These are phyloP conservation scores for Oidium heveae DNA, from an alignment of 2,329 filamentous ascomycete species.

Conservation along the genomic window DNA sequence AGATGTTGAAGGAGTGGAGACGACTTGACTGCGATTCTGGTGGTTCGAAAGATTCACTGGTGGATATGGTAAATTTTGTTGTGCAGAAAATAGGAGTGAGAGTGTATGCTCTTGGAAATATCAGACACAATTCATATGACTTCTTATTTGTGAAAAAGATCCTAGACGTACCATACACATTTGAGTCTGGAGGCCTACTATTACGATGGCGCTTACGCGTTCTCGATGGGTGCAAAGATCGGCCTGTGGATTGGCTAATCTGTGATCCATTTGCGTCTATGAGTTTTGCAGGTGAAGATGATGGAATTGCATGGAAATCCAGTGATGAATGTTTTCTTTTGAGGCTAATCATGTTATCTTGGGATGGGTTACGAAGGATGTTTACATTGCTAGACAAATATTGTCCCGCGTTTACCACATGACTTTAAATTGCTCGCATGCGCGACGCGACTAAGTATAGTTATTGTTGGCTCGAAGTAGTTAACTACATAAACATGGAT, in stretches of 20 bases:
- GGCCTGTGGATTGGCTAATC: constrained; percentile 12
- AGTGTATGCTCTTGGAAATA: constrained; percentile 22
- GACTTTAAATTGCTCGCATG: no score
- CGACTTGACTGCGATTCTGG: constrained; percentile 5
- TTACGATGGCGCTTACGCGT: constrained; percentile 36
- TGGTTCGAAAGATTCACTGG: constrained; percentile 4
- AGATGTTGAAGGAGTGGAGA: not conserved
- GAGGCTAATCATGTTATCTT: no score
- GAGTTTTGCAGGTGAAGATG: constrained; percentile 13
- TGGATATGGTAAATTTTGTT: constrained; percentile 15
- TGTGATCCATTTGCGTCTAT: constrained; percentile 14
- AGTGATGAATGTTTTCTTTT: no score
- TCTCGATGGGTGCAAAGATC: constrained; percentile 26
- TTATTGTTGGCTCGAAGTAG: no score
- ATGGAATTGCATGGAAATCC: no score
- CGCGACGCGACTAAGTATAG: no score
- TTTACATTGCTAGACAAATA: no score
- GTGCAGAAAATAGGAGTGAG: constrained; percentile 30
- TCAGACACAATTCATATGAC: constrained; percentile 2
- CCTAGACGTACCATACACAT: constrained; percentile 10
- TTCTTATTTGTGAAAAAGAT: not conserved
- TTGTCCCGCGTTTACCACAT: no score
- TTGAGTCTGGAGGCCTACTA: constrained; percentile 29
- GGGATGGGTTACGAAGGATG: no score
- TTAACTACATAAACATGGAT: no score